Evolutionary conservation across 2,329 filamentous ascomycete genomes (phyloP).

Genomic region (Didymella keratinophila): DNA sequence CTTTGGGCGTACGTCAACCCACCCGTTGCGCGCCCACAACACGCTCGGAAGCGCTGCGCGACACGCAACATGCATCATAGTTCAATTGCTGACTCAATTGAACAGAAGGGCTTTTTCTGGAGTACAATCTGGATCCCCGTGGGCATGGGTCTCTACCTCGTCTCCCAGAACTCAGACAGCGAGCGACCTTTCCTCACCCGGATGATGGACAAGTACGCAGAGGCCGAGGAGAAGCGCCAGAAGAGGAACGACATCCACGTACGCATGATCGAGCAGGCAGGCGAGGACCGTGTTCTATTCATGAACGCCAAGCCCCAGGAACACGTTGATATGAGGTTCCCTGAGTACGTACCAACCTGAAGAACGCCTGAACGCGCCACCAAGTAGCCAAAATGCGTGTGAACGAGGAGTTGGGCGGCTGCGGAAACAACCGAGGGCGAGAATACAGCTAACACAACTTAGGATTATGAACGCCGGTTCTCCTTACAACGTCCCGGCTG

Average conservation of each 20-base stretch:
- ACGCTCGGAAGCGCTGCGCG: neutral
- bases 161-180: constrained; percentile 53
- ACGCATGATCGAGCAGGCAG: constrained; percentile 68
- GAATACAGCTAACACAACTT: constrained; percentile 27
- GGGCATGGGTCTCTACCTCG: constrained; percentile 55
- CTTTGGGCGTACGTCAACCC: constrained; percentile 58
- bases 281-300: constrained; percentile 68
- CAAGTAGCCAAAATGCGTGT: neutral
- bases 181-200: constrained; percentile 55
- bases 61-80: neutral
- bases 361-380: neutral
- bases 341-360: constrained; percentile 64
- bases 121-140: constrained; percentile 57
- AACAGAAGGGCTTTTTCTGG: constrained; percentile 60
- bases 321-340: constrained; percentile 65
- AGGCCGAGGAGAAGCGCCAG: constrained; percentile 62
- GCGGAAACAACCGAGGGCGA: neutral
- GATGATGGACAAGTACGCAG: constrained; percentile 64
- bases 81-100: constrained; percentile 34
- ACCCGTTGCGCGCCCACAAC: constrained; percentile 22
- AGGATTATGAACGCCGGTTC: constrained; percentile 70
- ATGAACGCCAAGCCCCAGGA: constrained; percentile 55
- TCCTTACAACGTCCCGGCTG: constrained; percentile 70
- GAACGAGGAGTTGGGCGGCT: neutral
- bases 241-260: constrained; percentile 68